A percentile compares a stretch with the other conserved stretches of the same genome.
phyloP scores from a whole-genome alignment of 2,329 filamentous ascomycete species.

The Calonectria crousiana region DNA sequence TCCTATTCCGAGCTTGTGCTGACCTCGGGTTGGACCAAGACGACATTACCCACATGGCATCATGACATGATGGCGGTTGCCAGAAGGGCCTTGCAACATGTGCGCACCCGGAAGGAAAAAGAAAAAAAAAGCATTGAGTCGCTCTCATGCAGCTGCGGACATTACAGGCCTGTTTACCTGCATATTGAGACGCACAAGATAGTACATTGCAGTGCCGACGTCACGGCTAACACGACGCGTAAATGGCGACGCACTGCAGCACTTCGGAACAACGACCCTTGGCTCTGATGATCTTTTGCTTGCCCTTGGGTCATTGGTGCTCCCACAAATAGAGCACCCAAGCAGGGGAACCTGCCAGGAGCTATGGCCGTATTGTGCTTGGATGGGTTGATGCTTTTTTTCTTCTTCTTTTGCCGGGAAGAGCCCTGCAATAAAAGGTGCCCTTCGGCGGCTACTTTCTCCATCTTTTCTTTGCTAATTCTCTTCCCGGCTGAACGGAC shows the following conservation, averaged over 20 bases:
- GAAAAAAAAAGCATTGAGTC: background rate
- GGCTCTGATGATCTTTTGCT: constrained; percentile 21
- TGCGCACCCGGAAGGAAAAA: background rate
- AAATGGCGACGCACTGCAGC: constrained; percentile 17
- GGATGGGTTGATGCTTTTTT: constrained; percentile 26
- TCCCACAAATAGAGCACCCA: constrained; percentile 22
- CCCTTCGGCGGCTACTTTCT: constrained; percentile 22
- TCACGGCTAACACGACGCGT: constrained; percentile 12
- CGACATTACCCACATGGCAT: constrained; percentile 1
- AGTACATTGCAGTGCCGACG: constrained; percentile 11
- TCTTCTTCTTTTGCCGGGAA: constrained; percentile 15
- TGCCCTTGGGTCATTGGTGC: constrained; percentile 18
- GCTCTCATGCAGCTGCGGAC: constrained; percentile 6
- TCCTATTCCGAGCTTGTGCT: constrained; percentile 11
- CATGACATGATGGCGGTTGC: background rate
- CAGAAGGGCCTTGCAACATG: background rate
- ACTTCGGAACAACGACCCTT: background rate
- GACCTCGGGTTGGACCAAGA: constrained; percentile 2
- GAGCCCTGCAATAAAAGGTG: constrained; percentile 23
- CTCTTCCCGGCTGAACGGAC: constrained; percentile 5
- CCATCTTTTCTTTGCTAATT: constrained; percentile 21
- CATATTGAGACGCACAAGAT: constrained; percentile 9
- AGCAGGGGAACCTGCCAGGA: constrained; percentile 31
- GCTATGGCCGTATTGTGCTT: constrained; percentile 32
- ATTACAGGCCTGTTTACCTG: constrained; percentile 13